phyloP scores from a whole-genome alignment of 2,329 filamentous ascomycete species.

The Grosmannia clavigera region DNA sequence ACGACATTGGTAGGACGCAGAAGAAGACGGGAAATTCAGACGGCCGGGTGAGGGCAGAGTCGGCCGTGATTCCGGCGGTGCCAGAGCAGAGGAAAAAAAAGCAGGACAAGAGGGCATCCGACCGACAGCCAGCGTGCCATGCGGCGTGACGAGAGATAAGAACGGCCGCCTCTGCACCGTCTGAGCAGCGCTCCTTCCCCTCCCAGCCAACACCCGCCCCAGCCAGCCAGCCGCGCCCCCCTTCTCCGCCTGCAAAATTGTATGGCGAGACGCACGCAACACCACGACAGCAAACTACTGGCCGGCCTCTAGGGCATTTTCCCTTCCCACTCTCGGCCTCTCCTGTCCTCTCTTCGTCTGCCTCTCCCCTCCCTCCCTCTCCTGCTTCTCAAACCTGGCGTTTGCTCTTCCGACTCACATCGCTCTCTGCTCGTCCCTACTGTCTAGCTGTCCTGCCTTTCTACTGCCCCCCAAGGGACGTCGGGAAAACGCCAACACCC shows the following conservation, averaged over 20 bases:
- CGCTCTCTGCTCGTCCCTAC: not conserved
- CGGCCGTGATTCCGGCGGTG: not conserved
- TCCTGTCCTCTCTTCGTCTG: not conserved
- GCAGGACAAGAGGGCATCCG: not conserved
- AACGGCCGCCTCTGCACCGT: not conserved
- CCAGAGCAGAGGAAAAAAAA: not conserved
- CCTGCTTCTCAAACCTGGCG: not conserved
- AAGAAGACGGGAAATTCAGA: not conserved
- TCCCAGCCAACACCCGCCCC: not conserved
- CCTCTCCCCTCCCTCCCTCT: not conserved
- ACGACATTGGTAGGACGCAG: not conserved
- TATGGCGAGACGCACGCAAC: conserved; percentile 1
- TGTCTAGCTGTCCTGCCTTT: not conserved
- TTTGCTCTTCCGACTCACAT: not conserved
- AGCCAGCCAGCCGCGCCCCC: not conserved
- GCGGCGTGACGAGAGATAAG: conserved; percentile 1
- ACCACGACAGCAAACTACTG: not conserved
- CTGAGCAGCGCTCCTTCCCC: not conserved
- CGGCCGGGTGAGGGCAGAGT: not conserved
- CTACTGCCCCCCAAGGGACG: not conserved
- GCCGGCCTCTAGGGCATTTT: not conserved
- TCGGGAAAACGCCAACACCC: not conserved
- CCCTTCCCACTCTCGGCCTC: not conserved
- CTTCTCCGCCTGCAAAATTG: conserved; percentile 3
- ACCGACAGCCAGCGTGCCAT: not conserved